phyloP scores from a whole-genome alignment of 345 rosid species.

The Brassica rapa region DNA sequence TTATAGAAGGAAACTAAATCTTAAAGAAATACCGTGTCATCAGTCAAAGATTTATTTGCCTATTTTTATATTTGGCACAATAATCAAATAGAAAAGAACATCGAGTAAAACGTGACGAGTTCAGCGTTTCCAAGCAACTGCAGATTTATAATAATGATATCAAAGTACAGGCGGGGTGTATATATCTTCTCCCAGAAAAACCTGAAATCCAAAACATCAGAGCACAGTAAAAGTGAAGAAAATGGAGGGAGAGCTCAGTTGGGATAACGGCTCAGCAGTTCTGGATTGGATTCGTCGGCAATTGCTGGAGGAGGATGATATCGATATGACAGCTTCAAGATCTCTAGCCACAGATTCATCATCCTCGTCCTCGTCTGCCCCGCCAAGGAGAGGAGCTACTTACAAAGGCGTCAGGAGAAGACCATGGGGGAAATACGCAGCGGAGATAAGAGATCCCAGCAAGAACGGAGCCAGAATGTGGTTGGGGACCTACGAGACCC shows the following conservation, averaged over 20 bases:
- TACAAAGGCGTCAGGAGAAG: slow-evolving; percentile 46
- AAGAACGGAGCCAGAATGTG: slow-evolving; percentile 49
- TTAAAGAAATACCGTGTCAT: background rate
- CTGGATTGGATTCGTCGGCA: slow-evolving; percentile 34
- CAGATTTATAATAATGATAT: background rate
- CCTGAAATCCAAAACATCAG: background rate
- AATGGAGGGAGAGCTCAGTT: slow-evolving; percentile 23
- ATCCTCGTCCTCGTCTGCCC: background rate
- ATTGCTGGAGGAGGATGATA: slow-evolving; percentile 26
- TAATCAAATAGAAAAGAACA: slow-evolving; percentile 14
- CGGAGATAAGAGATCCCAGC: slow-evolving; percentile 48
- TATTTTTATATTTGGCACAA: background rate
- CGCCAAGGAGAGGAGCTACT: slow-evolving; percentile 18
- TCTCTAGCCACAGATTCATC: background rate
- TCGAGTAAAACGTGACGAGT: slow-evolving; percentile 27
- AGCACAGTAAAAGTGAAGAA: background rate
- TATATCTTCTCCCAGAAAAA: background rate
- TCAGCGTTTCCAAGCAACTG: slow-evolving; percentile 26
- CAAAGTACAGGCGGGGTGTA: background rate
- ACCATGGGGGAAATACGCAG: slow-evolving; percentile 56
- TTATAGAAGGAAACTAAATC: background rate
- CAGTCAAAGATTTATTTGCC: background rate
- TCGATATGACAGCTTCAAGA: slow-evolving; percentile 3
- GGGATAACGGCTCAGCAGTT: slow-evolving; percentile 9
- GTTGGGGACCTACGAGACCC: slow-evolving; percentile 53